phyloP scores from a whole-genome alignment of 257 asterid genomes.

The Leptodermis oblonga region DNA sequence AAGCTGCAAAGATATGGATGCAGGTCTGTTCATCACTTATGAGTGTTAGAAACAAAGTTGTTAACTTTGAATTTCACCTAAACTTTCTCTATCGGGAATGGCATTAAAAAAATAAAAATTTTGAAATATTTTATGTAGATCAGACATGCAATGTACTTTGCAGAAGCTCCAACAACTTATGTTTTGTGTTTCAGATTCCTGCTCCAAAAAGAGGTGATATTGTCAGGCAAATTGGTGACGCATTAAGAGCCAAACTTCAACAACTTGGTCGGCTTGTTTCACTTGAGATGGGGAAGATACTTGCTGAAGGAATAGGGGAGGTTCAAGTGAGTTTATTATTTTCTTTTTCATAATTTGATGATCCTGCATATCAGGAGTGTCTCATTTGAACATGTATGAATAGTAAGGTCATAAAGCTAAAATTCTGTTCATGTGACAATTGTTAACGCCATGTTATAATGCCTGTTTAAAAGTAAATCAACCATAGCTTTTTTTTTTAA shows the following conservation, averaged over 20 bases:
- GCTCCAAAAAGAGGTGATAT: constrained; percentile 99
- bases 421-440: not conserved
- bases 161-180: not conserved
- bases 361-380: not conserved
- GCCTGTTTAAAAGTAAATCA: not conserved
- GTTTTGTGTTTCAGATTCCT: constrained; percentile 61
- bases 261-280: constrained; percentile 94
- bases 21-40: constrained; percentile 47
- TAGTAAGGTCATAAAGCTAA: not conserved
- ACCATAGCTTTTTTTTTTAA: constrained; percentile 16
- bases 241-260: constrained; percentile 73
- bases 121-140: not conserved
- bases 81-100: not conserved
- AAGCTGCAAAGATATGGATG: constrained; percentile 87
- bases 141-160: not conserved
- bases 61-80: not conserved
- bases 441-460: not conserved
- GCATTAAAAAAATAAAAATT: not conserved
- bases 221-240: constrained; percentile 98
- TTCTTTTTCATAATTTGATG: not conserved
- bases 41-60: not conserved
- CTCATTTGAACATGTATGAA: not conserved
- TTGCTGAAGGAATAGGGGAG: constrained; percentile 98
- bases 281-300: constrained; percentile 96
- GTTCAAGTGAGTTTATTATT: constrained; percentile 59